A percentile compares a stretch with the other conserved stretches of the same genome.
Conservation (phyloP, 2,329 filamentous ascomycete genomes). For the Escovopsis sp. region DNA sequence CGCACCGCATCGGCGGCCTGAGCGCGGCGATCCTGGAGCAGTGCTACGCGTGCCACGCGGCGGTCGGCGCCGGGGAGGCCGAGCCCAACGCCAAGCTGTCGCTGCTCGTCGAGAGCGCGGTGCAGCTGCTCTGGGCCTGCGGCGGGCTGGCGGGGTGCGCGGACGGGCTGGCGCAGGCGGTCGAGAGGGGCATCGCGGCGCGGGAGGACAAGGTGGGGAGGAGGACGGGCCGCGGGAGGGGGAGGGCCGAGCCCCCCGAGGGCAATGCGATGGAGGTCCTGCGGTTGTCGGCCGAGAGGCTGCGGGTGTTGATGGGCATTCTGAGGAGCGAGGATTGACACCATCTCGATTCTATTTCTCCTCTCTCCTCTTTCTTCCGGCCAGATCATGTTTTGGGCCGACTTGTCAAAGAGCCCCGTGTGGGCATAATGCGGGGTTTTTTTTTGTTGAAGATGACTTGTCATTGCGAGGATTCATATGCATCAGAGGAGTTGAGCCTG, state of each 20-base stretch:
- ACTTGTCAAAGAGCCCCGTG: too few species aligned
- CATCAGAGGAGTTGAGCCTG: too few species aligned
- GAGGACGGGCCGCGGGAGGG: slow-evolving; percentile 15
- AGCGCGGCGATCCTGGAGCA: slow-evolving; percentile 32
- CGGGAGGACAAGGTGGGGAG: slow-evolving; percentile 31
- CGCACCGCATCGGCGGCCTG: slow-evolving; percentile 23
- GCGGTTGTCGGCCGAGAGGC: slow-evolving; percentile 28
- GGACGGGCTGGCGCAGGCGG: slow-evolving; percentile 22
- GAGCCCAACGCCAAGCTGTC: slow-evolving; percentile 62
- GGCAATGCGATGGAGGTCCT: slow-evolving; percentile 28
- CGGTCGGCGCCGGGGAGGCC: slow-evolving; percentile 37
- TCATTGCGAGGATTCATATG: too few species aligned
- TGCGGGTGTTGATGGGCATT: slow-evolving; percentile 24
- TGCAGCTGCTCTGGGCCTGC: slow-evolving; percentile 35
- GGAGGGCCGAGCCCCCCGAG: slow-evolving; percentile 22
- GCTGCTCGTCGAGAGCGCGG: slow-evolving; percentile 49
- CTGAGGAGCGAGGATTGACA: slow-evolving; percentile 9
- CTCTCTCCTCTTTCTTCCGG: too few species aligned
- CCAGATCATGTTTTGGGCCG: too few species aligned
- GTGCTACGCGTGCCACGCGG: slow-evolving; percentile 52
- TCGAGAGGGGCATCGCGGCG: slow-evolving; percentile 32
- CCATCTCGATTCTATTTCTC: too few species aligned
- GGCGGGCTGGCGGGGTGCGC: slow-evolving; percentile 20
- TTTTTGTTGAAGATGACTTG: too few species aligned
- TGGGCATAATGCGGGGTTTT: too few species aligned